These are phyloP conservation scores for Jackrogersella multiformis DNA, from an alignment of 495 filamentous ascomycete species.

Conservation along the genomic window DNA sequence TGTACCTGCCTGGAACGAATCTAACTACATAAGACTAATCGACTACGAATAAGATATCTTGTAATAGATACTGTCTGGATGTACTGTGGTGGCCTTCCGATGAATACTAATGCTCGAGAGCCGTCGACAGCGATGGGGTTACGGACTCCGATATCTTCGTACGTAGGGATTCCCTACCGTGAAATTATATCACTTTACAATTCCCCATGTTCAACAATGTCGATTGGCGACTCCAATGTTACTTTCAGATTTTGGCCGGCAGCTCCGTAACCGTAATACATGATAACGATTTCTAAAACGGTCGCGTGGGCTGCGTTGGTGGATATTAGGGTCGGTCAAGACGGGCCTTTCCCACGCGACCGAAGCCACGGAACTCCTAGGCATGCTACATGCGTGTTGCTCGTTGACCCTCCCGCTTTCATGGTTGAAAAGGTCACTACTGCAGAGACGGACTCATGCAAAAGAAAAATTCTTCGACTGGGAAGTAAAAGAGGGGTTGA, in stretches of 20 bases:
- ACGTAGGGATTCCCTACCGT: background rate
- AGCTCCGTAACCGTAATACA: conserved; percentile 9
- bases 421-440: conserved; percentile 25
- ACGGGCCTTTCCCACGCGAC: conserved; percentile 32
- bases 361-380: conserved; percentile 30
- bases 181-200: background rate
- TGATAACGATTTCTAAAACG: conserved; percentile 14
- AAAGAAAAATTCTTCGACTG: conserved; percentile 24
- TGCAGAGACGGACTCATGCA: conserved; percentile 36
- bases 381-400: conserved; percentile 12
- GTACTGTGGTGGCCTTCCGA: background rate
- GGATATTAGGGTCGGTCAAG: conserved; percentile 36
- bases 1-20: conserved; percentile 20
- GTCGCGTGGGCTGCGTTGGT: background rate
- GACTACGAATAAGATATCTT: background rate
- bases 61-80: background rate
- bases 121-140: background rate
- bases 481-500: conserved; percentile 31
- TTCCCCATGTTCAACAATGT: conserved; percentile 4
- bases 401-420: no score
- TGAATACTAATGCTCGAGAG: background rate
- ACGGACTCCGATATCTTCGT: conserved; percentile 4
- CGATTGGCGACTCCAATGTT: background rate
- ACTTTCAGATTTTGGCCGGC: conserved; percentile 2
- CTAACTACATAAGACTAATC: conserved; percentile 11